Evolutionary conservation across 2,329 filamentous ascomycete genomes (phyloP).

Genomic region (Aspergillus fructus): DNA sequence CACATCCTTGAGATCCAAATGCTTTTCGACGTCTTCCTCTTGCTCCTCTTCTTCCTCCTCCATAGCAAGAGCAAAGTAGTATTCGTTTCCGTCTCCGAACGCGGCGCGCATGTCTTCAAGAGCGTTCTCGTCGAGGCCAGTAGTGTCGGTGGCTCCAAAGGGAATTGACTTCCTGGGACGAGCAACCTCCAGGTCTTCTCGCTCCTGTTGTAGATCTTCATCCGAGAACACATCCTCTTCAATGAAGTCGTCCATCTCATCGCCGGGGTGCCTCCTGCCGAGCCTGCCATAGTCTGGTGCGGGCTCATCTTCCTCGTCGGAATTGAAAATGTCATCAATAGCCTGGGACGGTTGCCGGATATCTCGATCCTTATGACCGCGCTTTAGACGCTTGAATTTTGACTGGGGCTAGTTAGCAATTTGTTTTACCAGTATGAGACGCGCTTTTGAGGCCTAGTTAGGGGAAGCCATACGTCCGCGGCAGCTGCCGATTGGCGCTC

Average conservation of each 20-base stretch:
- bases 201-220: constrained; percentile 71
- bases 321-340: constrained; percentile 90
- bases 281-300: constrained; percentile 47
- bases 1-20: constrained; percentile 92
- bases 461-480: constrained; percentile 62
- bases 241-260: constrained; percentile 94
- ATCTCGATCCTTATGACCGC: constrained; percentile 71
- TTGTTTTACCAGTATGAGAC: background rate
- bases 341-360: constrained; percentile 63
- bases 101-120: constrained; percentile 95
- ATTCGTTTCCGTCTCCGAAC: constrained; percentile 93
- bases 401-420: constrained; percentile 52
- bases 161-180: constrained; percentile 71
- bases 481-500: constrained; percentile 67
- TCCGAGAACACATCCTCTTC: constrained; percentile 92
- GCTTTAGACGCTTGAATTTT: constrained; percentile 95
- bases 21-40: constrained; percentile 74
- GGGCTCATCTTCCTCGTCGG: constrained; percentile 78
- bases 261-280: constrained; percentile 60
- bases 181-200: constrained; percentile 86
- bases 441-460: background rate
- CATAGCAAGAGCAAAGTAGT: constrained; percentile 87
- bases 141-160: constrained; percentile 70
- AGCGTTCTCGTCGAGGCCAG: constrained; percentile 85
- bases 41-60: constrained; percentile 82